Evolutionary conservation across 2,329 filamentous ascomycete species (phyloP).

Genomic region (Phaeophleospora eucalypticola): DNA sequence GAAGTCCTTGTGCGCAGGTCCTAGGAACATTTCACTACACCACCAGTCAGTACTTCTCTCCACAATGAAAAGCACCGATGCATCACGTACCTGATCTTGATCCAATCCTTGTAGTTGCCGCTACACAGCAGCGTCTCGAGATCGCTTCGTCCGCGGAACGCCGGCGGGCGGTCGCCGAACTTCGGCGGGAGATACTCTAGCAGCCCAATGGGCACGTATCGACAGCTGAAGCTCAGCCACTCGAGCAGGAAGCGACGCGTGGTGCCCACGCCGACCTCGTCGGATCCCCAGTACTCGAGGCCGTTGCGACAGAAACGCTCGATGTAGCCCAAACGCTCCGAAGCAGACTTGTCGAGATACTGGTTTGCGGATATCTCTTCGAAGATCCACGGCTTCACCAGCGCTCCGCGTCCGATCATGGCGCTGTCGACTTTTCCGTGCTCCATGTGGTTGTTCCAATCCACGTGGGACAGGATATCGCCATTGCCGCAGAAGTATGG

Average conservation of each 20-base stretch:
- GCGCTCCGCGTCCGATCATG: conserved; percentile 92
- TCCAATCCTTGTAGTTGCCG: conserved; percentile 93
- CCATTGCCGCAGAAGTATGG: conserved; percentile 90
- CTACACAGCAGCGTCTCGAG: conserved; percentile 90
- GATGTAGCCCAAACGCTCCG: conserved; percentile 78
- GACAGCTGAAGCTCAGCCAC: conserved; percentile 88
- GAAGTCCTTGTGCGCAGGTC: conserved; percentile 84
- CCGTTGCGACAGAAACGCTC: conserved; percentile 89
- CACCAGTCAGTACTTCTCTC: too few relatives aligned
- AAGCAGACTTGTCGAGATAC: conserved; percentile 90
- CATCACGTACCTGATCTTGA: conserved; percentile 82
- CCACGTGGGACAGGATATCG: conserved; percentile 87
- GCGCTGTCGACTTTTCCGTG: conserved; percentile 82
- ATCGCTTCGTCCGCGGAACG: conserved; percentile 79
- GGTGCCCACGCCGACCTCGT: conserved; percentile 87
- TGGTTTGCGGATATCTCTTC: conserved; percentile 90
- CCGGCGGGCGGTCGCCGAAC: conserved; percentile 83
- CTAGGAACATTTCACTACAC: conserved; percentile 93
- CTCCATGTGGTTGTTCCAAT: conserved; percentile 76
- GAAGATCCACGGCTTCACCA: conserved; percentile 98
- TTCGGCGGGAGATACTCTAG: conserved; percentile 83
- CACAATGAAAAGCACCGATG: too few relatives aligned
- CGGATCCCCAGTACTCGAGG: conserved; percentile 89
- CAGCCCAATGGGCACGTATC: conserved; percentile 86
- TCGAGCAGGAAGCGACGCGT: conserved; percentile 91